Base-by-base conservation (phyloP, 306 rosid species). In the Pueraria montana region DNA sequence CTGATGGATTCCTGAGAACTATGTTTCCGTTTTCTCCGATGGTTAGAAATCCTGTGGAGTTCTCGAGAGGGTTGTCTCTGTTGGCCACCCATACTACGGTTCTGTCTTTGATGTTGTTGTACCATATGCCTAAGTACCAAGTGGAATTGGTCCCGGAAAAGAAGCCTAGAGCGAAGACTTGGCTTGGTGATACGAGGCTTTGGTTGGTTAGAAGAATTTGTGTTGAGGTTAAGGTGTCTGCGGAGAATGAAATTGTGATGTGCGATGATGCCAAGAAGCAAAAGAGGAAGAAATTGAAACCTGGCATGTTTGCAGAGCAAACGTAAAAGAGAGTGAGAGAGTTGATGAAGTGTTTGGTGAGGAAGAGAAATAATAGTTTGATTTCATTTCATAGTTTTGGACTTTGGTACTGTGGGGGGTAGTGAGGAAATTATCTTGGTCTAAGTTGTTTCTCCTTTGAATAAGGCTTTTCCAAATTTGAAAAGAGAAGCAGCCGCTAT, bases 81-180 rank as follows among this genome's bases (percentile, higher is more conserved):
- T 94, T 94, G 6, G 98, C 98, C 0, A 91, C 92, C 98, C 98
- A 94, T 42, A 89, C 97, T 8, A 77, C 18, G 7, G 94, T 85
- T 64, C 0, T 26, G 0, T 5, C 20, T 0, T 14, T 14, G 0
- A 83, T 86, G 27, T 86, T 85, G 65, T 83, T 83, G 89, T 94
- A 94, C 93, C 98, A 76, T 18, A 91, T 83, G 17, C 93, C 97
- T n/a, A 94, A 78, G 76, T 86, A 94, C 83, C 83, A 87, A 3
- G 72, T 74, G 16, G 94, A 82, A 23, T 36, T 62, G 26, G 61
- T 38, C 0, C 79, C 74, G 0, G 48, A 0, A 72, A 94, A 88
- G 84, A 94, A 87, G 10, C 92, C 95, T 1, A 94, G 83, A 36
- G 89, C 93, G 58, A 88, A 94, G 18, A 81, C 27, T 18, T 64